Evolutionary conservation across 1,284 basidiomycete species (phyloP).

Genomic region (Ceratobasidium sp.): DNA sequence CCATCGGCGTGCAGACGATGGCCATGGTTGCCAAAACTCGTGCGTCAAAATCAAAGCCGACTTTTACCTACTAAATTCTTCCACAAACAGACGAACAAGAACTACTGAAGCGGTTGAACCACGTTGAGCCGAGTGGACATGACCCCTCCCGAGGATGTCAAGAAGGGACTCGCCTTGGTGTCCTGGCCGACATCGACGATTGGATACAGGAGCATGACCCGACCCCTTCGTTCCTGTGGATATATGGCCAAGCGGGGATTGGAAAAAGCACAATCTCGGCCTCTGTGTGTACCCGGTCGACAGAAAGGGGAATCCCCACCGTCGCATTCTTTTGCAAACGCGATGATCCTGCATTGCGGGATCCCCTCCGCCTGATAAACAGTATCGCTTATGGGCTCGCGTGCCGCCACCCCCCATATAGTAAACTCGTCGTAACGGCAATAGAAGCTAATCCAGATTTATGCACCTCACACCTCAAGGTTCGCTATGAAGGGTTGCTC

Average conservation of each 20-base stretch:
- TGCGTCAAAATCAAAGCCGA: too few species aligned
- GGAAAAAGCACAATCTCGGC: constrained; percentile 17
- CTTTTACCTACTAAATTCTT: too few species aligned
- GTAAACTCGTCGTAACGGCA: neutral
- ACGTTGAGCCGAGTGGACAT: too few species aligned
- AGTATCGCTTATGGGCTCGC: constrained; percentile 3
- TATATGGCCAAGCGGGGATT: constrained; percentile 18
- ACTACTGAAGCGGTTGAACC: too few species aligned
- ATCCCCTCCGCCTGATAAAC: constrained; percentile 2
- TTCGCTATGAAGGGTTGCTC: neutral
- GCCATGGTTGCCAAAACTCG: too few species aligned
- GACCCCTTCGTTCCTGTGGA: constrained; percentile 1
- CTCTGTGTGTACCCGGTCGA: neutral
- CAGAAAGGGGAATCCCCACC: neutral
- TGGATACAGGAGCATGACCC: neutral
- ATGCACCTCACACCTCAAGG: neutral
- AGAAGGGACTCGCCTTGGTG: neutral
- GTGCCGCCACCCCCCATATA: neutral
- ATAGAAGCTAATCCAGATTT: neutral
- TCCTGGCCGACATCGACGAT: neutral
- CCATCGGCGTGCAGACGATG: too few species aligned
- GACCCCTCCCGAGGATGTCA: neutral
- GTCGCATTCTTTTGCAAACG: constrained; percentile 34
- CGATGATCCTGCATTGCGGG: neutral
- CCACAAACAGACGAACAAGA: too few species aligned